Conservation (phyloP, 2,329 filamentous ascomycete species). For the Penicillium carneum region DNA sequence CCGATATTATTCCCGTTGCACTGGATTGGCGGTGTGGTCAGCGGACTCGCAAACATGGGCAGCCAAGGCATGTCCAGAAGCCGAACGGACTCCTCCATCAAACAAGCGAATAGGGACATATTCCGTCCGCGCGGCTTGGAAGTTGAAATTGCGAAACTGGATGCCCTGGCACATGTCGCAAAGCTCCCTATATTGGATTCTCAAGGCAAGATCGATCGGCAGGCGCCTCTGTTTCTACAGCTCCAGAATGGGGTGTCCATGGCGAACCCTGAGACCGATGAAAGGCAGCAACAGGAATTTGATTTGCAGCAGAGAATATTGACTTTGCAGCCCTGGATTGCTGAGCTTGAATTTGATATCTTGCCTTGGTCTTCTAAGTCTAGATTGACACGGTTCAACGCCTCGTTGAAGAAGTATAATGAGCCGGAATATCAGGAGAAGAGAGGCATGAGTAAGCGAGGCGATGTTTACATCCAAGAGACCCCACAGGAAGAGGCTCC, state of each 20-base stretch:
- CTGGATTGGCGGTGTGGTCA: conserved; percentile 37
- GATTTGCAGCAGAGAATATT: conserved; percentile 26
- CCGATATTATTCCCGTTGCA: conserved; percentile 36
- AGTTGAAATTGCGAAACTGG: conserved; percentile 39
- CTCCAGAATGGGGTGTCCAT: conserved; percentile 12
- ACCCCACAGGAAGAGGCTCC: conserved; percentile 1
- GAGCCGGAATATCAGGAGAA: conserved; percentile 6
- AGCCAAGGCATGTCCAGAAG: conserved; percentile 35
- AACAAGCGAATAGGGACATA: conserved; percentile 37
- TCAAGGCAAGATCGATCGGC: conserved; percentile 34
- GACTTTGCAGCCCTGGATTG: conserved; percentile 39
- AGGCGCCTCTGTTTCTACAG: conserved; percentile 28
- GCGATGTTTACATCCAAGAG: neutral
- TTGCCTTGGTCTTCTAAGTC: conserved; percentile 35
- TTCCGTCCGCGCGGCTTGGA: conserved; percentile 36
- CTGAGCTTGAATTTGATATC: conserved; percentile 33
- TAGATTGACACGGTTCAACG: conserved; percentile 35
- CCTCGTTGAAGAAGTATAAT: conserved; percentile 36
- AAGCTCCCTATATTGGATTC: conserved; percentile 38
- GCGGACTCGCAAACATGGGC: conserved; percentile 33
- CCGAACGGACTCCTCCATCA: conserved; percentile 33
- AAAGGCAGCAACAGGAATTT: conserved; percentile 19
- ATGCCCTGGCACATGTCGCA: conserved; percentile 38
- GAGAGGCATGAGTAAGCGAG: neutral
- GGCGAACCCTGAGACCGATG: neutral